A percentile compares a stretch with the other conserved stretches of the same genome.
These are phyloP conservation scores for Acanthamoeba castellanii DNA, from an alignment of 208 protist species.

Conservation along the genomic window DNA sequence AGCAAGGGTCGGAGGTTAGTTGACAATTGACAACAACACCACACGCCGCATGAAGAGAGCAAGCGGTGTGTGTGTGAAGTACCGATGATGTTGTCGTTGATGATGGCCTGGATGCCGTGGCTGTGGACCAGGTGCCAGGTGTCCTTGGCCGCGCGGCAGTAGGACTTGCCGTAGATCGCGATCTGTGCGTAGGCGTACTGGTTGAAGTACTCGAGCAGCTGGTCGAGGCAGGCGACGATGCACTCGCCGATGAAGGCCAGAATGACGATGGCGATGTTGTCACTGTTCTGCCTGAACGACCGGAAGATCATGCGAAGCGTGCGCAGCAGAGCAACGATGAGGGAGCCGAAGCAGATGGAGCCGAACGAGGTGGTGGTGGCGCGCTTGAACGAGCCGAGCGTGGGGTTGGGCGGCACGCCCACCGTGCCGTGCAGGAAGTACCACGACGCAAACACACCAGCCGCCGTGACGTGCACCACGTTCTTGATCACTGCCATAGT, in stretches of 20 bases:
- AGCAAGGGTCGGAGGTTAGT: not conserved
- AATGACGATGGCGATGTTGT: constrained; percentile 73
- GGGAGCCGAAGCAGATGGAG: constrained; percentile 82
- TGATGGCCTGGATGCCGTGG: constrained; percentile 67
- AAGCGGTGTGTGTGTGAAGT: not conserved
- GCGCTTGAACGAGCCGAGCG: constrained; percentile 75
- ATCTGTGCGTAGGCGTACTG: constrained; percentile 76
- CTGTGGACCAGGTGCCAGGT: constrained; percentile 76
- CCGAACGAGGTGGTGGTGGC: constrained; percentile 84
- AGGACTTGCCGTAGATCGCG: constrained; percentile 83
- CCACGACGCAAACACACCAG: constrained; percentile 80
- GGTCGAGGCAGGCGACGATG: constrained; percentile 74
- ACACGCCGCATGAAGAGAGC: not conserved
- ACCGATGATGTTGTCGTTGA: constrained; percentile 76
- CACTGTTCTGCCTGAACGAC: constrained; percentile 42
- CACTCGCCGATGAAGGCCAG: constrained; percentile 75
- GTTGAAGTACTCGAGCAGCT: constrained; percentile 80
- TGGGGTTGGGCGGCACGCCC: constrained; percentile 79
- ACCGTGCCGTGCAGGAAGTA: constrained; percentile 80
- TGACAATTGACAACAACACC: not conserved
- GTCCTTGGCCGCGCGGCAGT: constrained; percentile 69
- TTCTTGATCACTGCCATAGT: constrained; percentile 82
- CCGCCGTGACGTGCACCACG: constrained; percentile 76
- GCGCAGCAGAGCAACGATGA: constrained; percentile 79
- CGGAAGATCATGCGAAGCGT: constrained; percentile 75